Evolutionary conservation across 257 asterid genomes (phyloP).

Genomic region (Galeopsis tetrahit): DNA sequence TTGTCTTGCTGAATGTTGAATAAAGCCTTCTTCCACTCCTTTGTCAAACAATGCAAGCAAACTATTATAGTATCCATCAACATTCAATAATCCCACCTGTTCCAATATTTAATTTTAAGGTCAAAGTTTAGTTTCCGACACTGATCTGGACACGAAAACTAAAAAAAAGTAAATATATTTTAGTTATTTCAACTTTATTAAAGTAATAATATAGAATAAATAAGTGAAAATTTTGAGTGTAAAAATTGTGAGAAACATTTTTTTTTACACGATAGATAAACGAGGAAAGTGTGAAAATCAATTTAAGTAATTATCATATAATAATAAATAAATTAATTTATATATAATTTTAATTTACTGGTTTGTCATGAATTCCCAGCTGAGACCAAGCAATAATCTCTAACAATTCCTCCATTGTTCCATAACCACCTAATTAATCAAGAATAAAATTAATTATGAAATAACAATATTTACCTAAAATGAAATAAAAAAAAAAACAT

Average conservation of each 20-base stretch:
- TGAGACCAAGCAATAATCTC: constrained; percentile 81
- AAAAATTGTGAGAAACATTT: no score
- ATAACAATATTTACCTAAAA: background rate
- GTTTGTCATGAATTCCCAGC: constrained; percentile 72
- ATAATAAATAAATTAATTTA: no score
- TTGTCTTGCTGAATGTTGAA: constrained; percentile 56
- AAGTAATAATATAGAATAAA: no score
- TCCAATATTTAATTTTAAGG: background rate
- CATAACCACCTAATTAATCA: constrained; percentile 63
- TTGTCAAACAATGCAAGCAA: constrained; percentile 71
- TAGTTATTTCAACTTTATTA: no score
- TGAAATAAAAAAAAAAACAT: background rate
- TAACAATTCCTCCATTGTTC: constrained; percentile 76
- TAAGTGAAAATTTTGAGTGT: no score
- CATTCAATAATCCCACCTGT: constrained; percentile 74
- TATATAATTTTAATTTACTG: constrained; percentile 40
- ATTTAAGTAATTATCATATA: no score
- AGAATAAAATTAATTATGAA: background rate
- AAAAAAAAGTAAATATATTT: no score
- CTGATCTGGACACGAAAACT: no score
- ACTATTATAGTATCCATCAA: constrained; percentile 71
- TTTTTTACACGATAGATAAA: no score
- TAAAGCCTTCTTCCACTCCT: constrained; percentile 79
- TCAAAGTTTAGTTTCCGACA: background rate
- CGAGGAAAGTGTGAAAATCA: no score